Evolutionary conservation across 257 asterid species (phyloP).

Genomic region (Solanum ossicruentum): DNA sequence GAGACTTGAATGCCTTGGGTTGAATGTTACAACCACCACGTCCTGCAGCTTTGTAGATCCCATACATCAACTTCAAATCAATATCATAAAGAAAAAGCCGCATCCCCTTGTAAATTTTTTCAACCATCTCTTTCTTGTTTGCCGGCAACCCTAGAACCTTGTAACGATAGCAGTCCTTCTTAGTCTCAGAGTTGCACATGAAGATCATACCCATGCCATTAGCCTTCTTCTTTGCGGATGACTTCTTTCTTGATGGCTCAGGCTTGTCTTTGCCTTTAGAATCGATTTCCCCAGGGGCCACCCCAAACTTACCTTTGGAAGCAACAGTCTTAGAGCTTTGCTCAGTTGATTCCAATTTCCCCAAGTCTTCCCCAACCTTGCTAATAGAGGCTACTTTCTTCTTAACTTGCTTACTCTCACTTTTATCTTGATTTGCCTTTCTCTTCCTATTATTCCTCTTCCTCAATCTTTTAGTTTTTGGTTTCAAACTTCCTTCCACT

Average conservation of each 20-base stretch:
- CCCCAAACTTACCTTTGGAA: constrained; percentile 5
- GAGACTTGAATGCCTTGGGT: constrained; percentile 82
- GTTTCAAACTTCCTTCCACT: constrained; percentile 16
- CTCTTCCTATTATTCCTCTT: not conserved
- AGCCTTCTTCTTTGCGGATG: constrained; percentile 24
- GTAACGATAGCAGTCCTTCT: constrained; percentile 63
- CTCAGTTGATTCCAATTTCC: not conserved
- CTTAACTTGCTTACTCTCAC: not conserved
- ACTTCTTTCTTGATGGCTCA: constrained; percentile 35
- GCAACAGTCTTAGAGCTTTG: constrained; percentile 8
- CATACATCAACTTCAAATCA: constrained; percentile 70
- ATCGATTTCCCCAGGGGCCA: constrained; percentile 15
- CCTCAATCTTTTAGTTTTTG: not conserved
- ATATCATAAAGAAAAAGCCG: constrained; percentile 68
- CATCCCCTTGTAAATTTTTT: constrained; percentile 79
- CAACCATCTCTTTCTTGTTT: constrained; percentile 55
- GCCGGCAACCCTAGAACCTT: constrained; percentile 88
- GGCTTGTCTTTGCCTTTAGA: constrained; percentile 22
- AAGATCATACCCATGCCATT: constrained; percentile 91
- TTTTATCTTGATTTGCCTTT: not conserved
- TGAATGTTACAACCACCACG: constrained; percentile 77
- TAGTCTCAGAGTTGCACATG: constrained; percentile 84
- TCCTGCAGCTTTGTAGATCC: constrained; percentile 78
- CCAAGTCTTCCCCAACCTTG: not conserved
- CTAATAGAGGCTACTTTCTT: not conserved